phyloP scores from a whole-genome alignment of 768 basidiomycete genomes.

The Tricholomella constricta region DNA sequence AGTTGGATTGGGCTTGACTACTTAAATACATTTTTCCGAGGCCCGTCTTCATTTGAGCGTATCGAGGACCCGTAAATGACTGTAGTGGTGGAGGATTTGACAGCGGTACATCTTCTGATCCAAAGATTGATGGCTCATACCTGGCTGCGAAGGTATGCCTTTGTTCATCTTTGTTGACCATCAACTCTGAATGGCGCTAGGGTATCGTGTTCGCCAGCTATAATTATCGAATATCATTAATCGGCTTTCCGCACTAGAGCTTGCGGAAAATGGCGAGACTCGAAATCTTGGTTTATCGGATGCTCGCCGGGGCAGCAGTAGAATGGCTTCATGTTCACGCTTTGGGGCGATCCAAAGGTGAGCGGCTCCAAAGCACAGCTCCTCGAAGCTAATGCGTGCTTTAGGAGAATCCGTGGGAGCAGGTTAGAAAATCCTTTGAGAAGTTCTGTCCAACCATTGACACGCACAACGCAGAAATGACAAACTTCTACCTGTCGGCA shows the following conservation, averaged over 20 bases:
- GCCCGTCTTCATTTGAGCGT: too few species aligned
- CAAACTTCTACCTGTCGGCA: slow-evolving; percentile 35
- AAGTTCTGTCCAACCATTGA: background rate
- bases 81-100: slow-evolving; percentile 40
- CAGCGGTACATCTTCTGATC: slow-evolving; percentile 36
- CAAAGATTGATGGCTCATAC: slow-evolving; percentile 35
- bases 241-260: slow-evolving; percentile 44
- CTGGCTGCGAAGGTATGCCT: slow-evolving; percentile 28
- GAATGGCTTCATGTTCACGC: slow-evolving; percentile 42
- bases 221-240: slow-evolving; percentile 36
- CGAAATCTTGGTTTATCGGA: slow-evolving; percentile 55
- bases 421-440: slow-evolving; percentile 17
- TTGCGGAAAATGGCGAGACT: slow-evolving; percentile 32
- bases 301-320: slow-evolving; percentile 44
- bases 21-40: too few species aligned
- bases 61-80: too few species aligned
- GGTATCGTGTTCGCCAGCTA: slow-evolving; percentile 36
- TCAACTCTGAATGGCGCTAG: slow-evolving; percentile 7
- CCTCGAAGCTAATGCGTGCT: too few species aligned
- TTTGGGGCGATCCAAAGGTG: slow-evolving; percentile 43
- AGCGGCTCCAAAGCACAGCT: background rate
- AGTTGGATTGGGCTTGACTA: too few species aligned
- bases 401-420: slow-evolving; percentile 36
- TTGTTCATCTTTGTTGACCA: background rate
- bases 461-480: slow-evolving; percentile 30